Evolutionary conservation across 768 basidiomycete genomes (phyloP).

Genomic region (Collybiopsis luxurians): DNA sequence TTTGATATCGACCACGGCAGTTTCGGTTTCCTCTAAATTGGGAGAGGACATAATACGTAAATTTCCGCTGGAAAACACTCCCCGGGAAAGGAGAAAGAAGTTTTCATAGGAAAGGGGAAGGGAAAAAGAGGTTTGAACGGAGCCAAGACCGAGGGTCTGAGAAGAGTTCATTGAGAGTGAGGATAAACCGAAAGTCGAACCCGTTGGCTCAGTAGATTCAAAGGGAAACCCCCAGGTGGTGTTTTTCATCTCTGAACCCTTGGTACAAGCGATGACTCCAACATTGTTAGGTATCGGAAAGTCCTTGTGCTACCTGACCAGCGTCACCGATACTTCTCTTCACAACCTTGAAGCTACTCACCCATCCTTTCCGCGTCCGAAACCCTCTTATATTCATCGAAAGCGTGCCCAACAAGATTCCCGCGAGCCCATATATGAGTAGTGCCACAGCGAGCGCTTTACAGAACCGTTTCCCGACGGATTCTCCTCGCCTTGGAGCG

Average conservation of each 20-base stretch:
- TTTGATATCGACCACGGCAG: slow-evolving; percentile 8
- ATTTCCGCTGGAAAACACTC: slow-evolving; percentile 18
- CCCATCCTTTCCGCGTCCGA: background rate
- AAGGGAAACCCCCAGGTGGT: background rate
- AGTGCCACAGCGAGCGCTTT: slow-evolving; percentile 5
- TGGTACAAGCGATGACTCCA: background rate
- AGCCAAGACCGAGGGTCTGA: background rate
- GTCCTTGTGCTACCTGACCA: slow-evolving; percentile 2
- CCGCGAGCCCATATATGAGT: background rate
- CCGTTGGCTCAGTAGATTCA: no score
- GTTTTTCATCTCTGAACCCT: slow-evolving; percentile 1
- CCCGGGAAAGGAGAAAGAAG: slow-evolving; percentile 32
- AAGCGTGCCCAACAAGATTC: background rate
- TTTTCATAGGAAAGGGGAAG: slow-evolving; percentile 1
- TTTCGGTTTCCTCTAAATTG: background rate
- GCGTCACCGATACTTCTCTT: no score
- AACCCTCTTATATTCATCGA: background rate
- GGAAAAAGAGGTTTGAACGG: background rate
- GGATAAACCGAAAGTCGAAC: no score
- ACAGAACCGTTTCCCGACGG: background rate
- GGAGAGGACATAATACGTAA: slow-evolving; percentile 13
- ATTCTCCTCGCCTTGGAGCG: background rate
- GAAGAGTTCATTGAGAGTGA: background rate
- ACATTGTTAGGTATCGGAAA: background rate
- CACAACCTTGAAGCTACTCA: background rate